Evolutionary conservation across 139 green algal species (phyloP).

Genomic region (Mesotaenium endlicherianum): DNA sequence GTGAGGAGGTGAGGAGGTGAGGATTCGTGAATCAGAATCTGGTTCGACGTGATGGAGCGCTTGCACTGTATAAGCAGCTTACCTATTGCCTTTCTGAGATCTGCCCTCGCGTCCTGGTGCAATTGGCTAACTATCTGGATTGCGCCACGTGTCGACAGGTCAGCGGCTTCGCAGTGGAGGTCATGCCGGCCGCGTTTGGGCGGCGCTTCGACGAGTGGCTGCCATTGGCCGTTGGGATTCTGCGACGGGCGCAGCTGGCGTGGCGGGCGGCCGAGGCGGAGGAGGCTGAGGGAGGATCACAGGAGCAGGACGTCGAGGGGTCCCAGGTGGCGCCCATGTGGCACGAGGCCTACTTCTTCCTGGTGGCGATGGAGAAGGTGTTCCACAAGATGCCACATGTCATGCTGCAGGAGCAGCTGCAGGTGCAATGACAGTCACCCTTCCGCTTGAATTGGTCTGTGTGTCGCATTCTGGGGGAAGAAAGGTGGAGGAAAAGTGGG

Average conservation of each 20-base stretch:
- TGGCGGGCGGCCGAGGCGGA: background rate
- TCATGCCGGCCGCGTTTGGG: background rate
- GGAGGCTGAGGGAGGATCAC: background rate
- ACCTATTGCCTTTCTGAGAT: too few species aligned
- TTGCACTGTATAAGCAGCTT: too few species aligned
- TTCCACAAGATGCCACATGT: constrained; percentile 39
- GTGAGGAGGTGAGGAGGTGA: too few species aligned
- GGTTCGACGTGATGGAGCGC: too few species aligned
- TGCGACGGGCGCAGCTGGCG: background rate
- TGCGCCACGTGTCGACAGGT: background rate
- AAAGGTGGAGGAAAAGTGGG: background rate
- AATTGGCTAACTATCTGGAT: too few species aligned
- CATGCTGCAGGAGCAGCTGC: background rate
- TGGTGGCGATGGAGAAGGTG: constrained; percentile 77
- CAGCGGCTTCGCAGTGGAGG: background rate
- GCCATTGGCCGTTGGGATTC: background rate
- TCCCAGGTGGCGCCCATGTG: constrained; percentile 51
- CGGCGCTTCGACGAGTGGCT: background rate
- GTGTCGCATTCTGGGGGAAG: too few species aligned
- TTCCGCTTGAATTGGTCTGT: too few species aligned
- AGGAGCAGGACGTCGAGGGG: background rate
- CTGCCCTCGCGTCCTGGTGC: too few species aligned
- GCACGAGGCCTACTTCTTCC: constrained; percentile 77
- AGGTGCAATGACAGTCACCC: background rate
- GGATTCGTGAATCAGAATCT: too few species aligned